Base-by-base conservation (phyloP, 129 eudicot genomes). In the Arctium minus region DNA sequence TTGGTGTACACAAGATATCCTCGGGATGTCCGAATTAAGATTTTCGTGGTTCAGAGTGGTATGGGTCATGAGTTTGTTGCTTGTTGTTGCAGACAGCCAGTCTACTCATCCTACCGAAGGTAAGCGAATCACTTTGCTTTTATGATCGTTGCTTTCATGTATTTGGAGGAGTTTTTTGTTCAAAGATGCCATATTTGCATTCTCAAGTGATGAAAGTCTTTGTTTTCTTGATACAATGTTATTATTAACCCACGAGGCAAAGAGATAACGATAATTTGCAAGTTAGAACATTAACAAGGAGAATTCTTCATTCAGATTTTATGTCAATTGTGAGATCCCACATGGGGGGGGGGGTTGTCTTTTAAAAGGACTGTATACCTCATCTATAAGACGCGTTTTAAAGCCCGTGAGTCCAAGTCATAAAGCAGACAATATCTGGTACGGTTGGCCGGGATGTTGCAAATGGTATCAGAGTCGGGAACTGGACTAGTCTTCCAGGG, bases 91-190 rank as follows among this genome's bases (percentile, higher is more conserved):
- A 2, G 81, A 88, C 37, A 11, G 89, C 78, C 91, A 91, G 77
- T 12, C 74, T 44, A 91, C 97, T 22, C 87, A 88, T 81, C 97
- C 94, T 30, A 46, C 65, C 0, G 98, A 93, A 93, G 98, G 98
- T 88, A 84, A 70, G 44, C 46, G 77, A 30, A 22, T 76, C 35
- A 9, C 31, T 77, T 33, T 53, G 30, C 11, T 67, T 73, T 6
- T 36, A 40, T 71, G 74, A 5, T 80, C 1, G 53, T 69, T 39
- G 30, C 48, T 79, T 22, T 64, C 17, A 60, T 44, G 60, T 60
- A 7, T 13, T 8, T 80, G 73, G 29, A 9, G 36, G 22, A 72
- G 37, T 53, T 72, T 42, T 11, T 11, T 72, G 78, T 72, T 80
- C 5, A 39, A 29, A 70, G 74, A 77, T 46, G 68, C 44, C 37